Evolutionary conservation across 2,329 filamentous ascomycete species (phyloP), one percentile per base, ranked within the genome.

Genomic region (Colletotrichum navitas): DNA sequence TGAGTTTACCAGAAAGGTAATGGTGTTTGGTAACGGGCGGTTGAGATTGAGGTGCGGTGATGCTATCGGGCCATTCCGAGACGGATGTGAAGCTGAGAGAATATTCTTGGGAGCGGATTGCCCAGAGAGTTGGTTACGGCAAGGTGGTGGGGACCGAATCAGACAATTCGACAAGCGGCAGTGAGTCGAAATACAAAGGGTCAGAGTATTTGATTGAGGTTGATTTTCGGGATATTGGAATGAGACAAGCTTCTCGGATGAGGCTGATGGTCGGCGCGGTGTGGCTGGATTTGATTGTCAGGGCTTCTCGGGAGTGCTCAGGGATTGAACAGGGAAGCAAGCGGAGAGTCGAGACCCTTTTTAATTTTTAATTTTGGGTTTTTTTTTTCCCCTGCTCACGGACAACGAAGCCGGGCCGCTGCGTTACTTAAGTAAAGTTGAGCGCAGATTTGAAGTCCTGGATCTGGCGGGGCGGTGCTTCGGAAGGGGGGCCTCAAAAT

Each of bases 21-120:
- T 61, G 62, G 47, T 73, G 71, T 68, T 70, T 66, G 49, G 60
- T 36, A 36, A 56, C 45, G 26, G 29, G 39, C 24, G 36, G 52
- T 26, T 4, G 59, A 52, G 67, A 62, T 63, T 73, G 62, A 43
- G 41, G 64, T 49, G 65, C 64, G 61, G 51, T 14, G 70, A 62
- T 66, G 70, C 70, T 72, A 72, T 72, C 66, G 70, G 62, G 60
- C 70, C 70, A 72, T 72, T 72, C 70, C 70, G 70, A 39, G 14
- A 58, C 16, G 54, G 39, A 55, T 41, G 41, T 68, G 64, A 41
- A n/a, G 29, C 21, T 26, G 39, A 45, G 24, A 45, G 18, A 18
- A n/a, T 45, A 18, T 3, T 41, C 39, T 56, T 41, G 43, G 41
- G 41, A 59, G 54, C 43, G 14, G n/a, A 16, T 5, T 49, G 54